phyloP scores from a whole-genome alignment of 345 rosid genomes.

The Ceriops decandra region DNA sequence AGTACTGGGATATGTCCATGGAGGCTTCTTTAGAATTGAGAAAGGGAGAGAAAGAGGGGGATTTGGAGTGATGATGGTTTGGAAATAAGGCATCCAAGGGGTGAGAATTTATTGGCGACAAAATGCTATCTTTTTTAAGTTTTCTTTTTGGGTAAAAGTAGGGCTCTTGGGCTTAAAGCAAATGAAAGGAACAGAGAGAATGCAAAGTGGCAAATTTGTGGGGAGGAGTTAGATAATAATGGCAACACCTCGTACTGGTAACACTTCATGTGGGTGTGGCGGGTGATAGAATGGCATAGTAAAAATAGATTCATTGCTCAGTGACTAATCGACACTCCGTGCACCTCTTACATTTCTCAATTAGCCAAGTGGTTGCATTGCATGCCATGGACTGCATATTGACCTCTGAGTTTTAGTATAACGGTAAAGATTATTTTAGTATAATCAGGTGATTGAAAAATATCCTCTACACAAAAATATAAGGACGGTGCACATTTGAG shows the following conservation, averaged over 20 bases:
- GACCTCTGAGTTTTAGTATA: not conserved
- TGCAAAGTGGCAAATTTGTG: slow-evolving; percentile 10
- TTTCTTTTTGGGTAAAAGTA: slow-evolving; percentile 7
- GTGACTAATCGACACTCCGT: no score
- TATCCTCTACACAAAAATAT: no score
- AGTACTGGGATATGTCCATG: slow-evolving; percentile 27
- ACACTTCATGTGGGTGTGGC: slow-evolving; percentile 36
- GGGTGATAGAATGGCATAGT: slow-evolving; percentile 25
- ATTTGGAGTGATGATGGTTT: slow-evolving; percentile 15
- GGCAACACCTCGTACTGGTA: slow-evolving; percentile 27
- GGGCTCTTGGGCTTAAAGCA: slow-evolving; percentile 11
- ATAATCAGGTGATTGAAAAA: no score
- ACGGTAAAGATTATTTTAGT: no score
- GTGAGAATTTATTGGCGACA: slow-evolving; percentile 34
- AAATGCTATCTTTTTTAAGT: slow-evolving; percentile 26
- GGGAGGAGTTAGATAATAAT: slow-evolving; percentile 32
- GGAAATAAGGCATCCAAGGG: slow-evolving; percentile 14
- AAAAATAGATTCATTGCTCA: slow-evolving; percentile 1
- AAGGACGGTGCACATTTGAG: no score
- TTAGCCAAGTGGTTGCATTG: no score
- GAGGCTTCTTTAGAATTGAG: not conserved
- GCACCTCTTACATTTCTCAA: no score
- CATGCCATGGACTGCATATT: slow-evolving; percentile 19
- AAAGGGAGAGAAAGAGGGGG: slow-evolving; percentile 8
- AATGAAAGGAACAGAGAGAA: slow-evolving; percentile 24